A percentile compares a stretch with the other conserved stretches of the same genome.
Conservation (phyloP, 805 yeast genomes). For the Nakazawaea holstii region DNA sequence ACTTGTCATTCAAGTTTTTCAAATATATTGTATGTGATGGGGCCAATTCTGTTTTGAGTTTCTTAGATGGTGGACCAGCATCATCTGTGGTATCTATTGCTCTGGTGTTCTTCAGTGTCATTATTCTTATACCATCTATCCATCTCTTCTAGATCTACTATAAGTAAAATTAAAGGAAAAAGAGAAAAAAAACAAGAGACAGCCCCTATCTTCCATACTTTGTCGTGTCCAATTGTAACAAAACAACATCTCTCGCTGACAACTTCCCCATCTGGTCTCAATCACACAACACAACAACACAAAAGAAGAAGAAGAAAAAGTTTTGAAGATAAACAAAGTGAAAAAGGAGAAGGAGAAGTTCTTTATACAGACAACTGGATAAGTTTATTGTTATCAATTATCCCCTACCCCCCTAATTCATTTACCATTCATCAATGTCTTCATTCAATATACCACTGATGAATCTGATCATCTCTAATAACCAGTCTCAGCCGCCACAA, state of each 20-base stretch:
- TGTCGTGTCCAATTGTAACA: too few species aligned
- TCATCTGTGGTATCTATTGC: neutral
- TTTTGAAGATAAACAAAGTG: neutral
- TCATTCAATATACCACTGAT: constrained; percentile 26
- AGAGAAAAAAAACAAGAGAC: too few species aligned
- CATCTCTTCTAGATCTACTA: too few species aligned
- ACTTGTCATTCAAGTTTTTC: constrained; percentile 53
- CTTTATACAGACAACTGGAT: neutral
- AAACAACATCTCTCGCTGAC: too few species aligned
- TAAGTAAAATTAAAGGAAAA: too few species aligned
- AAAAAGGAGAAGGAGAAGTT: constrained; percentile 4
- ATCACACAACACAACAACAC: neutral
- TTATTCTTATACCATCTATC: neutral
- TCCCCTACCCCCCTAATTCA: neutral
- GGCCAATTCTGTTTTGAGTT: neutral
- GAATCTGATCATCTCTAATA: constrained; percentile 69
- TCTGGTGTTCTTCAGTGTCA: constrained; percentile 14
- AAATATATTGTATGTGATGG: constrained; percentile 45
- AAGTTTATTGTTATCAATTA: too few species aligned
- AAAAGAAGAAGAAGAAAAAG: neutral
- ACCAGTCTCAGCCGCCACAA: constrained; percentile 32
- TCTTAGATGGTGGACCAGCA: constrained; percentile 4
- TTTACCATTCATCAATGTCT: neutral
- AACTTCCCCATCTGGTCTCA: neutral
- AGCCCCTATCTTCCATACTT: too few species aligned